phyloP scores from a whole-genome alignment of 2,329 filamentous ascomycete genomes.

The Hymenoscyphus salicellus region DNA sequence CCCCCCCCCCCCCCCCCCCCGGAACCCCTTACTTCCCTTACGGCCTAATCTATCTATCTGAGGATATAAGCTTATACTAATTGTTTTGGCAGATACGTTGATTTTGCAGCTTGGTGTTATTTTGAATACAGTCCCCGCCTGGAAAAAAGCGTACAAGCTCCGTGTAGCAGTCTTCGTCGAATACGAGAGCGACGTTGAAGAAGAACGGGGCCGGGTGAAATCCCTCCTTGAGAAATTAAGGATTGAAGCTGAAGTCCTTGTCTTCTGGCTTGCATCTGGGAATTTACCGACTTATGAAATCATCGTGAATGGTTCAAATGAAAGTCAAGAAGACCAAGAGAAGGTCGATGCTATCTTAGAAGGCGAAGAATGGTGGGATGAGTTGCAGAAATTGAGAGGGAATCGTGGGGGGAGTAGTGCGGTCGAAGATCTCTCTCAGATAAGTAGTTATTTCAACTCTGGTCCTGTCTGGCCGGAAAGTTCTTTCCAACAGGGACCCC shows the following conservation, averaged over 20 bases:
- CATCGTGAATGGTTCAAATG: constrained; percentile 68
- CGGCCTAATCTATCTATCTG: too few relatives aligned
- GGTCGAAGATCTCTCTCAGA: constrained; percentile 44
- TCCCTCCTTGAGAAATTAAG: constrained; percentile 75
- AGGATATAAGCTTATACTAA: too few relatives aligned
- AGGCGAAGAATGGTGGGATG: constrained; percentile 79
- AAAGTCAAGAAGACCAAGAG: constrained; percentile 53
- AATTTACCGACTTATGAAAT: constrained; percentile 69
- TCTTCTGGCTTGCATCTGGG: constrained; percentile 79
- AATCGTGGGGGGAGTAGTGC: constrained; percentile 34
- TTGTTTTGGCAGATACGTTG: constrained; percentile 53
- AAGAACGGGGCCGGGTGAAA: constrained; percentile 70
- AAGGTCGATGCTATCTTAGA: constrained; percentile 64
- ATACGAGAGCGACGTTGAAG: constrained; percentile 78
- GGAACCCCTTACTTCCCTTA: too few relatives aligned
- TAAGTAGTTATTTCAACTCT: constrained; percentile 42
- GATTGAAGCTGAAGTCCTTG: constrained; percentile 74
- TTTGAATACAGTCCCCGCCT: constrained; percentile 73
- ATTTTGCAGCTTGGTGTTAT: constrained; percentile 86
- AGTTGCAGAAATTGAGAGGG: constrained; percentile 58
- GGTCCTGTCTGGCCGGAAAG: constrained; percentile 50
- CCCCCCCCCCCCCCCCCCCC: too few relatives aligned
- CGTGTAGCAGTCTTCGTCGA: constrained; percentile 86
- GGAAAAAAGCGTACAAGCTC: constrained; percentile 69
- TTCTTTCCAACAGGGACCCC: constrained; percentile 49